Evolutionary conservation across 805 yeast species (phyloP).

Genomic region (Komagataella mondaviorum): DNA sequence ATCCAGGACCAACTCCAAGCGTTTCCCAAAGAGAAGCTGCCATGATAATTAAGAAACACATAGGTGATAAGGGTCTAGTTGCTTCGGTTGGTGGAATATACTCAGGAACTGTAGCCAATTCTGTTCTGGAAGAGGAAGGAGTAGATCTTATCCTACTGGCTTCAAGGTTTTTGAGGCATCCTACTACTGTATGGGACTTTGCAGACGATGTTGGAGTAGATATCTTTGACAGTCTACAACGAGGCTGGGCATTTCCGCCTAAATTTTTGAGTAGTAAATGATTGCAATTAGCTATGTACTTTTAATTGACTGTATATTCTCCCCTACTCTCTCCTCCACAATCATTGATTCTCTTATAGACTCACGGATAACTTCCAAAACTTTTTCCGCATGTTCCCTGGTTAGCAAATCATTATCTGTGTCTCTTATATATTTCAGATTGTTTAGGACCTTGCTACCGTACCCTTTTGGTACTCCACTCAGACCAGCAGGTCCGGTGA

Average conservation of each 20-base stretch:
- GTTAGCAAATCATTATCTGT: conserved; percentile 46
- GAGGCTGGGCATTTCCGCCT: background rate
- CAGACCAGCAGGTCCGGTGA: conserved; percentile 27
- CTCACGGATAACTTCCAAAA: conserved; percentile 17
- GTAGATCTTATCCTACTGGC: conserved; percentile 38
- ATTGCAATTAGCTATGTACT: background rate
- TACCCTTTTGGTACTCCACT: conserved; percentile 36
- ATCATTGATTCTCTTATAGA: conserved; percentile 7
- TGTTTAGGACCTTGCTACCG: conserved; percentile 24
- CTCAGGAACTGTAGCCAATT: conserved; percentile 21
- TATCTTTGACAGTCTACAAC: background rate
- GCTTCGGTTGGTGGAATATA: conserved; percentile 34
- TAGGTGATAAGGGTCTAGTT: conserved; percentile 27
- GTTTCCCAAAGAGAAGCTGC: conserved; percentile 28
- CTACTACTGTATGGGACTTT: conserved; percentile 34
- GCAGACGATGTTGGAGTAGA: conserved; percentile 33
- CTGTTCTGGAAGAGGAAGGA: conserved; percentile 24
- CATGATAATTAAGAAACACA: conserved; percentile 24
- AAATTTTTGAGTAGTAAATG: background rate
- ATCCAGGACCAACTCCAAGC: conserved; percentile 12
- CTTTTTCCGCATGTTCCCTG: conserved; percentile 39
- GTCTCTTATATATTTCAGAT: conserved; percentile 28
- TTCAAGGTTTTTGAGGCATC: conserved; percentile 28
- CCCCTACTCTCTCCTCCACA: background rate
- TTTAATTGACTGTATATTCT: background rate